Base-by-base conservation (phyloP, 2,329 filamentous ascomycete species). In the Arthroderma sp. region DNA sequence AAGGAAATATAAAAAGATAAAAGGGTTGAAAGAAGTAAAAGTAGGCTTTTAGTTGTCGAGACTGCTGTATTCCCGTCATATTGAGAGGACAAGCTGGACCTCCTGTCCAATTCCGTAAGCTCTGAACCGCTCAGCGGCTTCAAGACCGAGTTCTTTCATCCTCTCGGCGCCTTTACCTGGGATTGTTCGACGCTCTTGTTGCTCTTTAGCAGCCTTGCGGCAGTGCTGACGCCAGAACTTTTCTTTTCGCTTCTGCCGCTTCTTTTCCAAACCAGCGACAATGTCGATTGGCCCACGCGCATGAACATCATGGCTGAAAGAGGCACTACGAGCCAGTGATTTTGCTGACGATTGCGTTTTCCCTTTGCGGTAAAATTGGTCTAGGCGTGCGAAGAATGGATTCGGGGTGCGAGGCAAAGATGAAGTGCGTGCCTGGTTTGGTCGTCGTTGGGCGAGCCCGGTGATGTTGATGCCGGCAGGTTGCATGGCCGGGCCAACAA, bases 231-330 rank as follows among this genome's bases (percentile, higher is more conserved):
- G 82, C 60, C 85, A 82, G 57, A 87, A 83, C 65, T 95, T 94
- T 65, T 96, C 88, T 67, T 83, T 87, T 54, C 91, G 83, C 52
- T 91, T 81, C 67, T 91, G 85, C 28, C 88, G 82, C 69, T 94
- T 96, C 65, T 85, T 82, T 68, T 98, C 91, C 1, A 98, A 75
- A 6, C 91, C 91, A 63, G 94, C 94, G 64, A 95, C 85, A 49
- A 95, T 98, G 63, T 96, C 91, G 53, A 98, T 93, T 32, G 91
- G 88, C n/a, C 87, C 86, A 50, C 91, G 83, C 6, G 85, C 76
- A 51, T 91, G 86, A 36, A 78, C 67, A 42, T 81, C 74, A 9
- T 62, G 61, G 47, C 49, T 29, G 45, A 48, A 30, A 48, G 53
- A 33, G 50, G 47, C 36, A 53, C 50, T 33, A 51, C 53, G 40